These are phyloP conservation scores for Plenodomus lindquistii DNA, from an alignment of 2,329 filamentous ascomycete genomes.

Conservation along the genomic window DNA sequence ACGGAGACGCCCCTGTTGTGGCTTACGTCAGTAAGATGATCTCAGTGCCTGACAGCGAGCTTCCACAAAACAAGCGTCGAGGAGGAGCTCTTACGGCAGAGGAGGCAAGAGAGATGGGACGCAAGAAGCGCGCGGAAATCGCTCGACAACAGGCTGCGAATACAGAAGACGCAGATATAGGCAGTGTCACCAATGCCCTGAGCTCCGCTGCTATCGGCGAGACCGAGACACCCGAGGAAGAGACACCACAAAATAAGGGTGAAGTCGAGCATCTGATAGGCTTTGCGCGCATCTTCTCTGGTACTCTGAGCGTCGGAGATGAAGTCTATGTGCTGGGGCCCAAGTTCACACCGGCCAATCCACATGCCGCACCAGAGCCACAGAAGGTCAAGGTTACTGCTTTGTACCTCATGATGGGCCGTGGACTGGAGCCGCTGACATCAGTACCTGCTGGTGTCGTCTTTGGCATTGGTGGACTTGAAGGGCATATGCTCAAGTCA, in stretches of 20 bases:
- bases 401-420: constrained; percentile 94
- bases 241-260: constrained; percentile 57
- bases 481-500: constrained; percentile 92
- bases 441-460: constrained; percentile 92
- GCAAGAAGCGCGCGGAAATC: constrained; percentile 87
- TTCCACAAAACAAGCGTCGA: constrained; percentile 81
- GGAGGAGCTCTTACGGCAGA: constrained; percentile 74
- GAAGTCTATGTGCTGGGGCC: constrained; percentile 88
- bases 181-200: constrained; percentile 62
- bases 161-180: constrained; percentile 52
- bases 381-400: constrained; percentile 83
- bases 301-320: constrained; percentile 85
- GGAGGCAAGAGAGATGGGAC: constrained; percentile 84
- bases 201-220: constrained; percentile 60
- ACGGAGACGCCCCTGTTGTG: constrained; percentile 74
- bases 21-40: constrained; percentile 99
- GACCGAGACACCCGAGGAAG: constrained; percentile 37
- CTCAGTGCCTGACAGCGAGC: constrained; percentile 87
- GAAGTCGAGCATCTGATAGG: constrained; percentile 90
- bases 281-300: constrained; percentile 92
- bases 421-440: constrained; percentile 78
- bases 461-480: constrained; percentile 90
- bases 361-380: constrained; percentile 72
- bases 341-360: constrained; percentile 84
- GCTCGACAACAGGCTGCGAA: constrained; percentile 70